Percentiles rank a stretch among this genome's conserved stretches.
Conservation (phyloP, 2,329 filamentous ascomycete genomes). For the Curvularia spicifera region DNA sequence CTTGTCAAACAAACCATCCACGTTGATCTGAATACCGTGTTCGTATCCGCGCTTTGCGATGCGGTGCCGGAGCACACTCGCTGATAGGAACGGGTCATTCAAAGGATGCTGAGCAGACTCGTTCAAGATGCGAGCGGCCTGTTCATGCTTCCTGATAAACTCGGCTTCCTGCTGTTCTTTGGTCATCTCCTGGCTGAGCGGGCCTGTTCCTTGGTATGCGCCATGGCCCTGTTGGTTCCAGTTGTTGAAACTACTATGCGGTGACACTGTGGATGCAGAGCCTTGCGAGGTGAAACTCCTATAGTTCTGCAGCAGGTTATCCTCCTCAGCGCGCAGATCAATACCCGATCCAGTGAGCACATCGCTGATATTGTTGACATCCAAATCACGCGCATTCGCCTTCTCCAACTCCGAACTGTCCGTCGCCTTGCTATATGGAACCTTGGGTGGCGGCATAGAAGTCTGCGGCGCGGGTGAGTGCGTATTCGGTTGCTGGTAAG, state of each 20-base stretch:
- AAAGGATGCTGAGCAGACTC: slow-evolving; percentile 71
- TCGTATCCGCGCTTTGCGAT: slow-evolving; percentile 65
- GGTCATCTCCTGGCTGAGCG: slow-evolving; percentile 62
- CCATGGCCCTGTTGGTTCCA: slow-evolving; percentile 51
- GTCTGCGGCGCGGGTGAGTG: slow-evolving; percentile 34
- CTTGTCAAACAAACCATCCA: slow-evolving; percentile 60
- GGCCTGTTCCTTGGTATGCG: slow-evolving; percentile 49
- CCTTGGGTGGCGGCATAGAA: slow-evolving; percentile 68
- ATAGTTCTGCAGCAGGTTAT: slow-evolving; percentile 74
- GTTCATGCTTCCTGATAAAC: slow-evolving; percentile 69
- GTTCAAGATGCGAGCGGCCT: slow-evolving; percentile 67
- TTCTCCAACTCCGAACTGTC: slow-evolving; percentile 55
- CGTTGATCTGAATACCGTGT: slow-evolving; percentile 64
- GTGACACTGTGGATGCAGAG: slow-evolving; percentile 44
- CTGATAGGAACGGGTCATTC: slow-evolving; percentile 73
- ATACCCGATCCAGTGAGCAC: slow-evolving; percentile 84
- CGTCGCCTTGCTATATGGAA: slow-evolving; percentile 59
- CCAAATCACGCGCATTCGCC: slow-evolving; percentile 63
- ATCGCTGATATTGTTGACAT: slow-evolving; percentile 78
- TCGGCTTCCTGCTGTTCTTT: slow-evolving; percentile 70
- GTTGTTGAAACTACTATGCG: slow-evolving; percentile 56
- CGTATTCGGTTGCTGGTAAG: slow-evolving; percentile 43
- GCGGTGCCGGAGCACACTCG: slow-evolving; percentile 62
- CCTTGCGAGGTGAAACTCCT: slow-evolving; percentile 55
- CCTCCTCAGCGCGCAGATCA: slow-evolving; percentile 85